Evolutionary conservation across 2,329 filamentous ascomycete species (phyloP), one percentile per base, ranked within the genome.

Genomic region (Aspergillus tamarii): DNA sequence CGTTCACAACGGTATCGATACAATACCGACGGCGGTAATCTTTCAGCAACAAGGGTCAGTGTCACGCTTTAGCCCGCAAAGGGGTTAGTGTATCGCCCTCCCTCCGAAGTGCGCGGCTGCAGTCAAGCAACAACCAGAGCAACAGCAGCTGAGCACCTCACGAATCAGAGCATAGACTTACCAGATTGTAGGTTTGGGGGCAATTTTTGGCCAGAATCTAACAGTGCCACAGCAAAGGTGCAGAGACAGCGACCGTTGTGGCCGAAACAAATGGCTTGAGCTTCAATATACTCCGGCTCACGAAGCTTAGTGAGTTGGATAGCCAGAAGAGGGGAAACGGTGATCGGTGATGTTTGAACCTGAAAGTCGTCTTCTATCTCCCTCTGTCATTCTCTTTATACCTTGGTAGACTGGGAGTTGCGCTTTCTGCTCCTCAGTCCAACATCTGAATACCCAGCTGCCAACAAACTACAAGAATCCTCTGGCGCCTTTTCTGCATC

Each of bases 81-180:
- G 2, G 23, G 61, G 36, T 64, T 66, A 64, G 32, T 16, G 48
- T 41, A 60, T 64, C 65, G 58, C 58, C 26, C 61, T 65, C 61
- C 23, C 32, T 61, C 64, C 63, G 58, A 62, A 56, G 57, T 66
- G 62, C 62, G 66, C 62, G 66, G 60, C 59, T 64, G 62, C 66
- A 62, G 23, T 59, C 45, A 39, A 48, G 59, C 48, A 48, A 64
- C 53, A 57, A 41, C 45, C 53, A 52, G 48, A 52, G 28, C 48
- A 32, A 55, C 32, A 55, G 52, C 48, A 32, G 14, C 34, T 55
- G 32, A 23, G n/a, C 23, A 36, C 52, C 21, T 60, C 61, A 46
- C 63, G 46, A 65, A 61, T 65, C 60, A 65, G 45, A 54, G 21
- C 30, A 14, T n/a, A 43, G 14, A 61, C 61, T 66, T 39, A 59